Evolutionary conservation across 768 basidiomycete species (phyloP).

Genomic region (Dioszegia aurantiaca): DNA sequence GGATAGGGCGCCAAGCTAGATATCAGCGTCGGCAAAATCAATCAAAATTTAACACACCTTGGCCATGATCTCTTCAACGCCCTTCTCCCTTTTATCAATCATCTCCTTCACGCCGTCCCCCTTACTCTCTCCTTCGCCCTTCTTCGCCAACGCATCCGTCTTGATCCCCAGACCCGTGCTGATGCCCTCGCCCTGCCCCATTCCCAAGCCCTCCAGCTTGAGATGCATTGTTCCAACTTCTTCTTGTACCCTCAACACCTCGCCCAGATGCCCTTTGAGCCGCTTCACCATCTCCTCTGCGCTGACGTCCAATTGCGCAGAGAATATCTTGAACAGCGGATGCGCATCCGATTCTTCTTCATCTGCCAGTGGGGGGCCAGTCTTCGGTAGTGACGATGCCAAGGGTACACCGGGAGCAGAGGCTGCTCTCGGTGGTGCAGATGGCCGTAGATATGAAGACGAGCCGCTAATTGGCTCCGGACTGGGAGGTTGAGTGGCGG

Average conservation of each 20-base stretch:
- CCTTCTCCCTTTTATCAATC: constrained; percentile 29
- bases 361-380: constrained; percentile 6
- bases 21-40: background rate
- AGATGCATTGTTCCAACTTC: constrained; percentile 44
- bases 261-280: constrained; percentile 37
- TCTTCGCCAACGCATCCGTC: background rate
- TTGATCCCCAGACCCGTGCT: background rate
- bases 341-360: constrained; percentile 11
- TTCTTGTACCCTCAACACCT: constrained; percentile 39
- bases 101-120: constrained; percentile 4
- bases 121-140: background rate
- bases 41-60: constrained; percentile 22
- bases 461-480: constrained; percentile 1
- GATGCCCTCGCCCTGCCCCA: background rate
- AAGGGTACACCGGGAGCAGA: constrained; percentile 24
- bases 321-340: constrained; percentile 41
- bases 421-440: constrained; percentile 8
- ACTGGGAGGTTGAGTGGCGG: constrained; percentile 1
- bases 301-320: constrained; percentile 29
- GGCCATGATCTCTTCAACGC: constrained; percentile 45
- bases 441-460: background rate
- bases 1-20: constrained; percentile 34
- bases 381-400: background rate
- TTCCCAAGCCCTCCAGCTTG: constrained; percentile 26
- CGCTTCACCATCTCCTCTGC: constrained; percentile 31